phyloP scores from a whole-genome alignment of 257 asterid species.

The Petunia axillaris region DNA sequence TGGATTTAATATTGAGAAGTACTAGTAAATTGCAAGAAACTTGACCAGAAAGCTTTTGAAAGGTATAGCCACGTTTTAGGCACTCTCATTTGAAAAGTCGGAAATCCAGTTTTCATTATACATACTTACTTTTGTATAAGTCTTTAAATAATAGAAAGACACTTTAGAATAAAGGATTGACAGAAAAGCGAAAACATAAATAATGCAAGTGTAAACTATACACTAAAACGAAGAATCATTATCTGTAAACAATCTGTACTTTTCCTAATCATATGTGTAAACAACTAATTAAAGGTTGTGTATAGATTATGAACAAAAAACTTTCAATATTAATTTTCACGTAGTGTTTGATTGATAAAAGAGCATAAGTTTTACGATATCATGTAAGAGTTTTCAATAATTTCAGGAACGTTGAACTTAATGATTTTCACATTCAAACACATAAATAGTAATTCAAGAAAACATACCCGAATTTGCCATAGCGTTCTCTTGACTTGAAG shows the following conservation, averaged over 20 bases:
- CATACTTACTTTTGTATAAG: background rate
- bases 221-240: background rate
- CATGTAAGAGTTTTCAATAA: too few relatives aligned
- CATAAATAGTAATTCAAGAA: too few relatives aligned
- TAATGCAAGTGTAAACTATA: background rate
- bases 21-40: slow-evolving; percentile 10
- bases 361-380: too few relatives aligned
- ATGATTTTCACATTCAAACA: too few relatives aligned
- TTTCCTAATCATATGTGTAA: background rate
- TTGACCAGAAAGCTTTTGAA: background rate
- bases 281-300: too few relatives aligned
- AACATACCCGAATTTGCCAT: too few relatives aligned
- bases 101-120: background rate
- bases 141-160: background rate
- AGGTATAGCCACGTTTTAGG: background rate
- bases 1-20: background rate
- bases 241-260: slow-evolving; percentile 8
- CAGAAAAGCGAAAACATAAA: background rate
- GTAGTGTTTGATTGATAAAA: too few relatives aligned
- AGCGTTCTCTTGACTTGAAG: too few relatives aligned
- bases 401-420: too few relatives aligned
- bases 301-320: too few relatives aligned
- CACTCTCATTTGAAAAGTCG: background rate
- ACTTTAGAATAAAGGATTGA: background rate
- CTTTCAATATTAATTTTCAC: too few relatives aligned